Base-by-base conservation (phyloP, 495 filamentous ascomycete genomes). In the Collariella sp. region DNA sequence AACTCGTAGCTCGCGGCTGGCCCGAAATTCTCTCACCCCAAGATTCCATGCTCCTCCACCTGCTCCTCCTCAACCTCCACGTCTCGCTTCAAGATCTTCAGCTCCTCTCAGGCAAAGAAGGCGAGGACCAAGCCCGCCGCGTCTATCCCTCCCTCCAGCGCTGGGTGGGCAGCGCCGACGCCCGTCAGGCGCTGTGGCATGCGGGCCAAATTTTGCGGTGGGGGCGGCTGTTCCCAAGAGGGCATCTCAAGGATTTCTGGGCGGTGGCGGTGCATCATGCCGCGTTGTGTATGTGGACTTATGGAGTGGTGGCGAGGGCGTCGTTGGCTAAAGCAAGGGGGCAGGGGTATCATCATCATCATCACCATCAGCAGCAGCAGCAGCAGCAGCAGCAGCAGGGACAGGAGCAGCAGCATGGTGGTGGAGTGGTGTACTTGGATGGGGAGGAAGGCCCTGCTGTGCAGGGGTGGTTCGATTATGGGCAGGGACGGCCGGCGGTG, bases 51-150 rank as follows among this genome's bases (percentile, higher is more conserved):
- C 58, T 83, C 2, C 63, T 80, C 5, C 76, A 85, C 53, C 67
- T 83, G 0, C 65, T 83, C 1, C 68, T 79, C 7, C 79, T 85
- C 74, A 73, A 80, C 55, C 66, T 85, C 0, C 71, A 84, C 62
- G 75, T 82, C 55, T 79, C 80, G 0, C 71, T 84, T 0, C 82
- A 84, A 47, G 82, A 85, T 46, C 72, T 86, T 0, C 82, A 87
- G 53, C 74, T 81, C 1, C 83, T 85, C 47, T 78, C 80, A 0
- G 81, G 81, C 0, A 79, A 82, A 34, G 79, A 83, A 48, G 82
- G 81, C 50, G 76, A 80, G 50, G 77, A 83, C 47, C 80, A 83
- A 59, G 77, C 81, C 1, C 69, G 74, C 3, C 65, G 75, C 3
- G 75, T 79, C 7, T 79, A 77, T 39, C 72, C 77, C 11, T 69